Base-by-base conservation (phyloP, 176 grass and related monocot genomes). In the Oryza meyeriana region DNA sequence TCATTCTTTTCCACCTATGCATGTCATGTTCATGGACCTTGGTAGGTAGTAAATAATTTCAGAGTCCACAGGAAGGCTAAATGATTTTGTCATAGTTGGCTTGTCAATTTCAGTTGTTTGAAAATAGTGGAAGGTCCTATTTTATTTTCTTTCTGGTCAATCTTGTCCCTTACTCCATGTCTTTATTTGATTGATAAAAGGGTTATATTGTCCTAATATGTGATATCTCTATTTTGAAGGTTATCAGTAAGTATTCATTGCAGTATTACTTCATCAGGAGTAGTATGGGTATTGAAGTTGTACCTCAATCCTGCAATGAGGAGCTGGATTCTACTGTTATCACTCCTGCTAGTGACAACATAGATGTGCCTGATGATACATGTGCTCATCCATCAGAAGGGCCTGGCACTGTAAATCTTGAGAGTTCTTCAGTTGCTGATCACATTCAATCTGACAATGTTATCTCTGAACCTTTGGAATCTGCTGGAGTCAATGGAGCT, bases 1-100 rank as follows among this genome's bases (percentile, higher is more conserved):
- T 74, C 83, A 83, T 79, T 82, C 61, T 47, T 55, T 77, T 71
- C 66, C 66, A 62, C 57, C 41, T 76, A 11, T 82, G 59, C 35
- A 58, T 86, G 79, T 86, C 73, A 65, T 86, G 57, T 78, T 71
- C 88, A 17, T 55, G 50, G 50, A 55, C 50, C 50, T 20, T 58
- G 79, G 61, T 83, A 69, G 88, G 79, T 86, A 18, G 66, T 69
- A 45, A 68, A 65, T 32, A 72, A 63, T 71, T 82, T 40, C 55
- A 71, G 44, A 72, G 74, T 48, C 74, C 84, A 62, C 68, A 40
- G 6, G 67, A 74, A 68, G 36, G 28, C 31, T 67, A 62, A 29
- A 59, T 33, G 31, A 62, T 55, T 75, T 78, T 70, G 38, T 63
- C 44, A 62, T 66, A 42, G 84, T 69, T 79, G 69, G 75, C 31